Percentiles rank a stretch among this genome's conserved stretches.
Evolutionary conservation across 2,329 filamentous ascomycete species (phyloP).

Genomic region (Bipolaris gigantea): DNA sequence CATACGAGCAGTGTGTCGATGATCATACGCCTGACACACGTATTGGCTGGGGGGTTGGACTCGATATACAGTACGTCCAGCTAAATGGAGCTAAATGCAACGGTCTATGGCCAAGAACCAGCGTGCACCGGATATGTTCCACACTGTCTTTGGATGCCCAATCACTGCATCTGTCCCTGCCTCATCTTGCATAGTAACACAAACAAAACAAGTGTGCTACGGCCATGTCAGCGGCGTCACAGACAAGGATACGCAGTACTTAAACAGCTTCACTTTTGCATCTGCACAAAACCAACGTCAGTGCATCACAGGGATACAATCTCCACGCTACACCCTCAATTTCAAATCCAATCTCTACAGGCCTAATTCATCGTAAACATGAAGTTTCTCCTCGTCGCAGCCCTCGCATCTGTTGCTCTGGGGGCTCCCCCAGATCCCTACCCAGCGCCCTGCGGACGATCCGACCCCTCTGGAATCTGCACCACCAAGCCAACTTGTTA

Average conservation of each 20-base stretch:
- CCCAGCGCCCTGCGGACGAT: slow-evolving; percentile 34
- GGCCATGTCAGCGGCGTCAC: slow-evolving; percentile 13
- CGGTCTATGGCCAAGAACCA: background rate
- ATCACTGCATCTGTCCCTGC: slow-evolving; percentile 8
- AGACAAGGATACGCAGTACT: slow-evolving; percentile 12
- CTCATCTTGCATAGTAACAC: background rate
- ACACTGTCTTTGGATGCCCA: background rate
- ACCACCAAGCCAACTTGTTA: slow-evolving; percentile 29
- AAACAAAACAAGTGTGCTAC: background rate
- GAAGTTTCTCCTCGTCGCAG: slow-evolving; percentile 17
- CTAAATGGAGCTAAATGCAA: slow-evolving; percentile 1
- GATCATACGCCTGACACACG: background rate
- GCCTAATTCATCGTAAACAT: slow-evolving; percentile 6
- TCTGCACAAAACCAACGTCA: background rate
- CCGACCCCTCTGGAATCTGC: slow-evolving; percentile 33
- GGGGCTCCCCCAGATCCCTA: slow-evolving; percentile 29
- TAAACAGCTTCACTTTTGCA: slow-evolving; percentile 6
- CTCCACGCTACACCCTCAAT: background rate
- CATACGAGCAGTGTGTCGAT: slow-evolving; percentile 15
- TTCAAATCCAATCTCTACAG: background rate
- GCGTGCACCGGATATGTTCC: slow-evolving; percentile 3
- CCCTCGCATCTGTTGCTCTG: slow-evolving; percentile 22
- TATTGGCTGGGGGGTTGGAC: background rate
- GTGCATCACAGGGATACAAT: background rate
- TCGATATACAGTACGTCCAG: slow-evolving; percentile 4